phyloP scores from a whole-genome alignment of 139 green algal species.

The Dunaliella primolecta region DNA sequence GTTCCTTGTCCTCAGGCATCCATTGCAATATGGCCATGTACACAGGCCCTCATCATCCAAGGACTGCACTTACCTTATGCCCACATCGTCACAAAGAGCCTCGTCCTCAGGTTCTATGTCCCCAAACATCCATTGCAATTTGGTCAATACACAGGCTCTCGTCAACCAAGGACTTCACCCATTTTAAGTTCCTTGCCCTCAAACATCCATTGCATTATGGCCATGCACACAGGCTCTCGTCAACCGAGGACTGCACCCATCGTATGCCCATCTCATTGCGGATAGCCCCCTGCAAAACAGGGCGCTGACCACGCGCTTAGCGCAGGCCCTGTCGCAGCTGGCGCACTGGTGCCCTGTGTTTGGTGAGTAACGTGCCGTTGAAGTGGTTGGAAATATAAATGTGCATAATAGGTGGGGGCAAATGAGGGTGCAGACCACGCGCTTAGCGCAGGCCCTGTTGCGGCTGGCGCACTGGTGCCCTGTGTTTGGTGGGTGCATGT shows the following conservation, averaged over 20 bases:
- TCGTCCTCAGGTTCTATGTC: too few relatives aligned
- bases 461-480: slow-evolving; percentile 65
- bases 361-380: slow-evolving; percentile 39
- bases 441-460: slow-evolving; percentile 47
- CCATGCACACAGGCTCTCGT: slow-evolving; percentile 23
- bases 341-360: slow-evolving; percentile 65
- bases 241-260: slow-evolving; percentile 43
- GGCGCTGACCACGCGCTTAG: slow-evolving; percentile 38
- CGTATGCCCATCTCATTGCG: slow-evolving; percentile 33
- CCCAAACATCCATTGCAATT: too few relatives aligned
- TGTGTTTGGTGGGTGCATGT: slow-evolving; percentile 46
- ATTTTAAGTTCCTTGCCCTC: too few relatives aligned
- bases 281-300: neutral
- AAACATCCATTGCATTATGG: too few relatives aligned
- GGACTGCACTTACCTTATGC: slow-evolving; percentile 45
- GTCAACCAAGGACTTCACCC: slow-evolving; percentile 44
- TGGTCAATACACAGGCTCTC: slow-evolving; percentile 20
- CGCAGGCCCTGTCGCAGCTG: slow-evolving; percentile 48
- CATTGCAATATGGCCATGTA: neutral
- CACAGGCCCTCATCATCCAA: slow-evolving; percentile 33
- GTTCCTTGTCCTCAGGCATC: too few relatives aligned
- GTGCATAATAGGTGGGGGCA: too few relatives aligned
- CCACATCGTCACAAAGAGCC: slow-evolving; percentile 20
- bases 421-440: slow-evolving; percentile 22
- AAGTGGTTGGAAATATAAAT: too few relatives aligned